Evolutionary conservation across 2,329 filamentous ascomycete species (phyloP), one percentile per base, ranked within the genome.

Genomic region (Botrytis fragariae): DNA sequence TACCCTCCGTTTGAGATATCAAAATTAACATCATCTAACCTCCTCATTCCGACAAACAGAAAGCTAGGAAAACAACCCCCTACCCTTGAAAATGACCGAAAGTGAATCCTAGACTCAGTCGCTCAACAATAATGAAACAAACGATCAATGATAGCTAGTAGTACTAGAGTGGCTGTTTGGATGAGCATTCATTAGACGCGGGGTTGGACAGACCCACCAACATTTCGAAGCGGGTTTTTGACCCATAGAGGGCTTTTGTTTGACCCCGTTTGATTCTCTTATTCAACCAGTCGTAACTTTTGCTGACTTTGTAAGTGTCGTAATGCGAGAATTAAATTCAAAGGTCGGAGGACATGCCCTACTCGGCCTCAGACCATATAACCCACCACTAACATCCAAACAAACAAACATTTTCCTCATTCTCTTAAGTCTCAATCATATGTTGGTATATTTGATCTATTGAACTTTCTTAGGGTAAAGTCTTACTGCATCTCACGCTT

Each of bases 381-480:
- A n/a, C 3, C 25, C 8, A 57, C 51, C 51, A 29, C 51, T n/a
- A 57, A 57, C 51, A 57, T 29, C 29, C 35, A n/a, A 42, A n/a
- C 37, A 42, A 42, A 39, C 60, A 62, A 29, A 37, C 51, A 54
- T 18, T 54, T 29, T 14, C 51, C n/a, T 39, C 22, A n/a, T 42
- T 62, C 35, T 62, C 29, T 22, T 5, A 42, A 42, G 20, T 20
- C 12, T 42, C 22, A 42, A n/a, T n/a, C 35, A 42, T 42, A n/a
- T 29, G 8, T 18, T 62, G 37, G 25, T 10, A 63, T 25, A 44
- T 29, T 29, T n/a, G 3, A 44, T 29, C n/a, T 44, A 25, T 29
- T 29, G 29, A 10, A 16, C 14, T 7, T 62, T 20, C n/a, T 29
- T 1, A 0, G n/a, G 14, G 2, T 5, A 22, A 29, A 1, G n/a